These are phyloP conservation scores for Nemania diffusa DNA, from an alignment of 2,329 filamentous ascomycete genomes.

Conservation along the genomic window DNA sequence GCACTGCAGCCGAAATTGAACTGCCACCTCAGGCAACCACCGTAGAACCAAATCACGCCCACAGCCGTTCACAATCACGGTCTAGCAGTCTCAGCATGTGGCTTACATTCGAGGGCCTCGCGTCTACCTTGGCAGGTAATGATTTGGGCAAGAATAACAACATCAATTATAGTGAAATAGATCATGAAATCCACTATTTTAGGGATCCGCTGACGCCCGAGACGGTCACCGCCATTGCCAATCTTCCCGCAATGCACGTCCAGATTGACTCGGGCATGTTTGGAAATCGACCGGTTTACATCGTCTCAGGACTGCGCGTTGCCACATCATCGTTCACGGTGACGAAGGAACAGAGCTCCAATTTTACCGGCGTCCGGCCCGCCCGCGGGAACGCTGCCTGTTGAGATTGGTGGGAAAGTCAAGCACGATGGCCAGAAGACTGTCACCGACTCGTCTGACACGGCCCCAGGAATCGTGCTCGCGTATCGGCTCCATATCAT, in stretches of 20 bases:
- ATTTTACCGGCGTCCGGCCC: constrained; percentile 3
- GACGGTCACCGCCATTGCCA: constrained; percentile 6
- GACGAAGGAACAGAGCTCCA: background rate
- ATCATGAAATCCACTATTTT: constrained; percentile 10
- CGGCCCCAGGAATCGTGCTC: constrained; percentile 22
- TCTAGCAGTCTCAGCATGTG: background rate
- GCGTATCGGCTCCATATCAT: constrained; percentile 19
- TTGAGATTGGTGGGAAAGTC: constrained; percentile 5
- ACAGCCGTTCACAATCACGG: constrained; percentile 1
- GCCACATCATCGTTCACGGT: constrained; percentile 13
- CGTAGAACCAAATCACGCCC: constrained; percentile 12
- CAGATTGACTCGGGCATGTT: constrained; percentile 9
- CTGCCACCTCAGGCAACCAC: constrained; percentile 6
- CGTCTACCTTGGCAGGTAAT: background rate
- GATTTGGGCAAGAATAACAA: background rate
- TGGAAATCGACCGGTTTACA: constrained; percentile 14
- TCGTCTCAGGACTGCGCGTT: constrained; percentile 23
- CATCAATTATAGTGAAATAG: background rate
- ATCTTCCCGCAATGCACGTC: background rate
- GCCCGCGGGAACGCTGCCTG: background rate
- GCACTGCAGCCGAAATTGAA: background rate
- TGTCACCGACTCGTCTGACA: background rate
- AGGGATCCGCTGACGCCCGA: constrained; percentile 3
- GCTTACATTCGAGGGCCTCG: constrained; percentile 3
- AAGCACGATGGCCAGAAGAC: background rate